Base-by-base conservation (phyloP, 2,329 filamentous ascomycete species). In the Claviceps pusilla region DNA sequence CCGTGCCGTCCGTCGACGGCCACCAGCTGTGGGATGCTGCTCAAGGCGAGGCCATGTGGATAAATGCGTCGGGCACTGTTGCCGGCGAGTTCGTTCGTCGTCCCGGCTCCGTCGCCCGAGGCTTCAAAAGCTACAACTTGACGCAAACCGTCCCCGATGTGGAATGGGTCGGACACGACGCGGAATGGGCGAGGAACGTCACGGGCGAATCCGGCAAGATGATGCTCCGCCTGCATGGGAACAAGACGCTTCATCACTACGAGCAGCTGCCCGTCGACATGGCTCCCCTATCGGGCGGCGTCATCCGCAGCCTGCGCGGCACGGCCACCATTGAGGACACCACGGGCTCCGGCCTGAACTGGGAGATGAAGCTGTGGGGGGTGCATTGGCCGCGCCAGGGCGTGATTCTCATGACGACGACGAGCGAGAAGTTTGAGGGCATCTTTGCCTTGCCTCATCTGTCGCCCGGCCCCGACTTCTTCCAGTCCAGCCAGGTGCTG, bases 371-470 rank as follows among this genome's bases (percentile, higher is more conserved):
- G 52, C 71, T 95, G 51, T 84, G 89, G 68, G 93, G 93, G 3
- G 78, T 94, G 4, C 91, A 97, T 71, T 94, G 89, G 75, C 83
- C 86, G 42, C 77, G 79, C n/a, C 80, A 86, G 58, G 93, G 93
- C 1, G 79, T 82, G 14, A 80, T 93, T 51, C 72, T 97, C 41
- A 72, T 97, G 65, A 87, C 86, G 1, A 96, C 91, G 0, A 91
- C 89, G 50, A 96, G 89, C 67, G 87, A 95, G 64, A 96, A 95
- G 72, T 93, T 93, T 63, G 82, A 85, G n/a, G 90, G 93, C 47
- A 84, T 97, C 54, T 95, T 95, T 66, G 86, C 84, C 2, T 72
- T 97, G 49, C 90, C 93, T 31, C 89, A 97, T 67, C 77, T 98
- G 52, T 76, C 86, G 0, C 77, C 87, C 0, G 68, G 72, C 24